phyloP scores from a whole-genome alignment of 2,329 filamentous ascomycete genomes.

The Xylariaceae sp. region DNA sequence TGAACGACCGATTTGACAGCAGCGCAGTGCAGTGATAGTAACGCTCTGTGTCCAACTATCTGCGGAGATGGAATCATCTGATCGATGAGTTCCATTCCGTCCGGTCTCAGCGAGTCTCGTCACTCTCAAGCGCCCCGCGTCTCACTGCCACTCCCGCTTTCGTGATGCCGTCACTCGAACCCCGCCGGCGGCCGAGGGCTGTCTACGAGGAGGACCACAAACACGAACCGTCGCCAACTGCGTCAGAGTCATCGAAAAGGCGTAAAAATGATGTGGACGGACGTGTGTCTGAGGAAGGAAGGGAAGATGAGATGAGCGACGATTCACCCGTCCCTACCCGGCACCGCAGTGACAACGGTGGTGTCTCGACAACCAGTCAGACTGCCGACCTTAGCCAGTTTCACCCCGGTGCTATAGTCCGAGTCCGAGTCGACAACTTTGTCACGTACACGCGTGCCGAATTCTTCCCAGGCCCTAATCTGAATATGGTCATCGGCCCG shows the following conservation, averaged over 20 bases:
- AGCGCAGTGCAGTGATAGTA: neutral
- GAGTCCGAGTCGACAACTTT: slow-evolving; percentile 82
- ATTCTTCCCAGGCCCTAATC: slow-evolving; percentile 81
- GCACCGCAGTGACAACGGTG: slow-evolving; percentile 12
- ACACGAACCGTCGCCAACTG: slow-evolving; percentile 29
- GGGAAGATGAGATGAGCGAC: slow-evolving; percentile 17
- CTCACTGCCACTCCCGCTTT: neutral
- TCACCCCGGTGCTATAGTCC: slow-evolving; percentile 79
- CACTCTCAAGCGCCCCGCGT: neutral
- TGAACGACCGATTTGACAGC: neutral
- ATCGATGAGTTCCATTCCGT: neutral
- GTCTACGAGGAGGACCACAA: slow-evolving; percentile 38
- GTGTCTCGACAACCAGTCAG: slow-evolving; percentile 11
- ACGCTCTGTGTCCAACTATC: neutral
- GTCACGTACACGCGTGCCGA: slow-evolving; percentile 92
- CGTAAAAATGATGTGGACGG: slow-evolving; percentile 15
- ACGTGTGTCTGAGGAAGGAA: slow-evolving; percentile 10
- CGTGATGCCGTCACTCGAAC: slow-evolving; percentile 30
- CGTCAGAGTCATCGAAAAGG: slow-evolving; percentile 29
- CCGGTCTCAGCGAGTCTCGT: neutral
- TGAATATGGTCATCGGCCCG: slow-evolving; percentile 99
- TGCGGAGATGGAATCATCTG: neutral
- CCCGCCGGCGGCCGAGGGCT: slow-evolving; percentile 43
- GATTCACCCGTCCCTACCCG: slow-evolving; percentile 5
- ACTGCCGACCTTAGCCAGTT: slow-evolving; percentile 34